Percentiles rank a stretch among this genome's conserved stretches.
Conservation (phyloP, 768 basidiomycete genomes). For the Dacryopinax primogenitus region DNA sequence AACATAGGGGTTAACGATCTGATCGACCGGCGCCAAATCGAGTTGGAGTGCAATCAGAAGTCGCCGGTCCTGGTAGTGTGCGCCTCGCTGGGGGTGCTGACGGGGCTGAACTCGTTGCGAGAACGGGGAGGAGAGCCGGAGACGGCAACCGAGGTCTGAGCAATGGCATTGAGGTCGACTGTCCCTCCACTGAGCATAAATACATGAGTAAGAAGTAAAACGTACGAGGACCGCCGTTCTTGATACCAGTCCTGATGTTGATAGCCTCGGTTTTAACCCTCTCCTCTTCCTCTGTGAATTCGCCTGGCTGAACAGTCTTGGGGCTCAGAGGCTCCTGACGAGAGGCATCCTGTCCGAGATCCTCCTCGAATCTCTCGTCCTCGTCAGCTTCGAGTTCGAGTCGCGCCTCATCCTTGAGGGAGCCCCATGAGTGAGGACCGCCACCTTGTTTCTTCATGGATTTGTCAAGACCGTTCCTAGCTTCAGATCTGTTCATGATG, state of each 20-base stretch:
- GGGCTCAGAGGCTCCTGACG: constrained; percentile 13
- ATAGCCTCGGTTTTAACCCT: constrained; percentile 38
- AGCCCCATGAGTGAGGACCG: constrained; percentile 80
- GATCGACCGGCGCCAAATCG: constrained; percentile 6
- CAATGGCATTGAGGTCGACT: constrained; percentile 64
- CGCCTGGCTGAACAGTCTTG: constrained; percentile 23
- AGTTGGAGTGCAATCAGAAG: background rate
- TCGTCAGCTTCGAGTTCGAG: constrained; percentile 45
- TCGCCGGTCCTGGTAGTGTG: constrained; percentile 1
- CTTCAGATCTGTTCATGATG: constrained; percentile 42
- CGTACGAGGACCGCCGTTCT: constrained; percentile 33
- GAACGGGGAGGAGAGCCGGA: constrained; percentile 36
- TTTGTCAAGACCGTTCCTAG: constrained; percentile 61
- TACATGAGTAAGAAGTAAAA: background rate
- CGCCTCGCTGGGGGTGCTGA: constrained; percentile 25
- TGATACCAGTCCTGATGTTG: constrained; percentile 59
- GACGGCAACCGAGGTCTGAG: constrained; percentile 61
- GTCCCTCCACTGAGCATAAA: constrained; percentile 4
- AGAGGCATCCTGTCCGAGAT: constrained; percentile 20
- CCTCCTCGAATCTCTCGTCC: constrained; percentile 43
- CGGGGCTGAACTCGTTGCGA: constrained; percentile 23
- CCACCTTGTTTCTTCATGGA: constrained; percentile 64
- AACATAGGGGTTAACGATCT: background rate
- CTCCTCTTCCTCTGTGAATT: constrained; percentile 47
- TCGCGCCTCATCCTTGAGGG: constrained; percentile 46